Conservation (phyloP, 1,139 yeast species). For the Yamadazyma sp. region DNA sequence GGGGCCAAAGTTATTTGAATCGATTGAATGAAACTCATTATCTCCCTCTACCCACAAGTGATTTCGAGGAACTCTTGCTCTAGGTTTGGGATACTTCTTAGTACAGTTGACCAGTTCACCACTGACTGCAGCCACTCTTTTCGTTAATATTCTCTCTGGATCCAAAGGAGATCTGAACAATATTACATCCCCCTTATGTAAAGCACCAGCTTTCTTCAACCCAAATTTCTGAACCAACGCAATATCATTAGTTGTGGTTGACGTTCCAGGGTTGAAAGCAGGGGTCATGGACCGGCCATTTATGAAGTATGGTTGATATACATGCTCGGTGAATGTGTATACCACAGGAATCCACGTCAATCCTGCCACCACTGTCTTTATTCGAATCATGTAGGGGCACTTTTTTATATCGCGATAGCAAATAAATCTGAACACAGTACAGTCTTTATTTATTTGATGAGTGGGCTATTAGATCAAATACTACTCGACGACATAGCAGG, state of each 20-base stretch:
- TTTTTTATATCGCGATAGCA: too few species aligned
- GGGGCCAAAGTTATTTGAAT: slow-evolving; percentile 85
- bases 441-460: slow-evolving; percentile 6
- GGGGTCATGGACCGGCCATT: slow-evolving; percentile 90
- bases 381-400: neutral
- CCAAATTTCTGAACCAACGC: slow-evolving; percentile 71
- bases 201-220: slow-evolving; percentile 43
- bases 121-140: slow-evolving; percentile 72
- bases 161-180: slow-evolving; percentile 76
- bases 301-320: slow-evolving; percentile 72
- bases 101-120: slow-evolving; percentile 68
- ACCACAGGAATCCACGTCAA: slow-evolving; percentile 78
- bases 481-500: slow-evolving; percentile 52
- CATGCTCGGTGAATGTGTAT: slow-evolving; percentile 67
- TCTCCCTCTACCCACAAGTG: slow-evolving; percentile 97
- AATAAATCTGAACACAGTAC: neutral
- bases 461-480: slow-evolving; percentile 32
- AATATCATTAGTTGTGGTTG: slow-evolving; percentile 58
- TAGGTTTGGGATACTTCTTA: slow-evolving; percentile 58
- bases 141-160: slow-evolving; percentile 72
- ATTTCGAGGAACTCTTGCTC: slow-evolving; percentile 66
- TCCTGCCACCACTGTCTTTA: slow-evolving; percentile 27
- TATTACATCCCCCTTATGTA: slow-evolving; percentile 69
- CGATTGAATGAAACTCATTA: slow-evolving; percentile 76
- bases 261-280: slow-evolving; percentile 68